Evolutionary conservation across 768 basidiomycete species (phyloP).

Genomic region (Phylloporus sp.): DNA sequence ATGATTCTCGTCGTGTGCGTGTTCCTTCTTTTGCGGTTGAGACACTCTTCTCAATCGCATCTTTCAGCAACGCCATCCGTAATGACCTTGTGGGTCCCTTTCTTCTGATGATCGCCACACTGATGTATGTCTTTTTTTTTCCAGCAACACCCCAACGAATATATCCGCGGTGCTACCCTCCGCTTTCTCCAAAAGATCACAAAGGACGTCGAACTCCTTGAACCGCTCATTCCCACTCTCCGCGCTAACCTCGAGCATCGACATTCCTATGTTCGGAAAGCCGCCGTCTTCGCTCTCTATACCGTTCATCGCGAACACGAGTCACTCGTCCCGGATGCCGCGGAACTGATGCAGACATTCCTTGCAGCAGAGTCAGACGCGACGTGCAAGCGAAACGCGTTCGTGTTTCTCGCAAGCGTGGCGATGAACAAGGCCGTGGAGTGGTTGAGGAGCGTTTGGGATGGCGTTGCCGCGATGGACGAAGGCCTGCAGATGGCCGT

Average conservation of each 20-base stretch:
- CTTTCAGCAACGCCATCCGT: constrained; percentile 84
- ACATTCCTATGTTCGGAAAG: constrained; percentile 96
- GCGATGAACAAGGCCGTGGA: constrained; percentile 90
- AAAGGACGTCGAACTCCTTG: constrained; percentile 88
- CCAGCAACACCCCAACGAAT: constrained; percentile 99
- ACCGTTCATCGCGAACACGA: constrained; percentile 94
- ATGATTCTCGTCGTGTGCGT: constrained; percentile 98
- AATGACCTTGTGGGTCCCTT: constrained; percentile 79
- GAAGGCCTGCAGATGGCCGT: constrained; percentile 94
- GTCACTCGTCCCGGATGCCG: constrained; percentile 91
- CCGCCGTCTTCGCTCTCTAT: constrained; percentile 94
- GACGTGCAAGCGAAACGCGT: constrained; percentile 95
- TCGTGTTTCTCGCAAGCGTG: constrained; percentile 85
- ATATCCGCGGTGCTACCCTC: constrained; percentile 96
- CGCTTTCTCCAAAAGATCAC: constrained; percentile 95
- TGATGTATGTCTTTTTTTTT: not conserved
- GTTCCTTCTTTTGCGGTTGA: constrained; percentile 2
- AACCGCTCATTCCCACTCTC: constrained; percentile 92
- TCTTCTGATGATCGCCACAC: not conserved
- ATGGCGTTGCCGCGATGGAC: constrained; percentile 76
- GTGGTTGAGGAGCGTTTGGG: constrained; percentile 82
- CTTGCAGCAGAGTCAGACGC: constrained; percentile 93
- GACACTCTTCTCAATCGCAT: constrained; percentile 6
- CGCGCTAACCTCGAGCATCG: constrained; percentile 94
- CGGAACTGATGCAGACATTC: constrained; percentile 95